phyloP scores from a whole-genome alignment of 352 stramenopile genomes.

The Phytopythium chamaehyphon region DNA sequence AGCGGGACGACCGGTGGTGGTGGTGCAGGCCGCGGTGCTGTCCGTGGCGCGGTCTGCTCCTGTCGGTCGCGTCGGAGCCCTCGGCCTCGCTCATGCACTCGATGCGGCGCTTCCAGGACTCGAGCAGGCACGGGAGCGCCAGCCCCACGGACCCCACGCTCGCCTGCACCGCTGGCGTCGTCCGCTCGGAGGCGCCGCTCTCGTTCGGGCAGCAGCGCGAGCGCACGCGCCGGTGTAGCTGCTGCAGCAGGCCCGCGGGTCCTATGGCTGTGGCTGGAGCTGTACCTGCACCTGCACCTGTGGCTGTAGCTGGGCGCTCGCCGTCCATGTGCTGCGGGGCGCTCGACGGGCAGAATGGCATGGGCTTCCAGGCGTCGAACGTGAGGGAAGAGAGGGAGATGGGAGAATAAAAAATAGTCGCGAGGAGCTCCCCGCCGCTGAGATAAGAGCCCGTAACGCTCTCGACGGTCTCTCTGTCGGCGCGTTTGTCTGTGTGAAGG shows the following conservation, averaged over 20 bases:
- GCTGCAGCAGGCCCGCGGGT: constrained; percentile 6
- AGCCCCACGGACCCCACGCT: neutral
- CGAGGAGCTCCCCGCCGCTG: no score
- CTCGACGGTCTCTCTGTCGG: no score
- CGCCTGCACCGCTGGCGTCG: neutral
- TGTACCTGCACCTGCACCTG: neutral
- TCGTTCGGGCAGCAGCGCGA: constrained; percentile 4
- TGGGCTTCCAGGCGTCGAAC: no score
- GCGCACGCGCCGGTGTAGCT: constrained; percentile 2
- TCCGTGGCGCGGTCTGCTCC: neutral
- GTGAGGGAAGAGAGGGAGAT: neutral
- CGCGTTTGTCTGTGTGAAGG: no score
- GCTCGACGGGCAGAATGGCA: no score
- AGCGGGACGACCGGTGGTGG: neutral
- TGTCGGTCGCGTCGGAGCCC: neutral
- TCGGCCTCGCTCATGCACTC: constrained; percentile 16
- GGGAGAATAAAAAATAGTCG: no score
- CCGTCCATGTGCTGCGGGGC: neutral
- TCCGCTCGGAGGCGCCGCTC: neutral
- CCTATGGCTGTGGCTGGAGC: neutral
- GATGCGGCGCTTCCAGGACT: constrained; percentile 27
- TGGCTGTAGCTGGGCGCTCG: neutral
- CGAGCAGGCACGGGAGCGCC: constrained; percentile 18
- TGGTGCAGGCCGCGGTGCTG: neutral
- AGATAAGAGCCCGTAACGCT: no score